Conservation (phyloP, 2,329 filamentous ascomycete species). For the Nannizziopsis arthrosporioides region DNA sequence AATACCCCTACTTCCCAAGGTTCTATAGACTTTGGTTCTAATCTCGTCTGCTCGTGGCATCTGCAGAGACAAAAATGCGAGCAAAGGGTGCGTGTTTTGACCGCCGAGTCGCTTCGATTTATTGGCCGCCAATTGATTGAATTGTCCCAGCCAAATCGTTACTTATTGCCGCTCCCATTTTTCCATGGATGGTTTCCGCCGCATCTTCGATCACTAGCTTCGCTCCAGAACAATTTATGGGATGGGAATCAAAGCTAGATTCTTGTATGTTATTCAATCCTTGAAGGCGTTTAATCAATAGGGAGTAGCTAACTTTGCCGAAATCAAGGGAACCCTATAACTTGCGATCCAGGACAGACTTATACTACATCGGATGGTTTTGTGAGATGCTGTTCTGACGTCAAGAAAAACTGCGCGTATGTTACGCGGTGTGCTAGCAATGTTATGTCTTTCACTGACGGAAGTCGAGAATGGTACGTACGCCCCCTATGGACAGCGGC, state of each 20-base stretch:
- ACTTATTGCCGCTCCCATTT: background rate
- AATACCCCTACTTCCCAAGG: no score
- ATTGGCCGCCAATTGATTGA: background rate
- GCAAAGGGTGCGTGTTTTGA: background rate
- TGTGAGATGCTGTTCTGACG: constrained; percentile 4
- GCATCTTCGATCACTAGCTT: background rate
- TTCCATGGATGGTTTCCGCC: background rate
- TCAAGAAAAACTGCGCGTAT: background rate
- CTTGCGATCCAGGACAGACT: constrained; percentile 4
- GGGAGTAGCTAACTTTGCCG: background rate
- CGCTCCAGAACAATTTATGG: constrained; percentile 5
- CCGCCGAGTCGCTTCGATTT: background rate
- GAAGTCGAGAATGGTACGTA: background rate
- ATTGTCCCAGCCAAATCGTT: background rate
- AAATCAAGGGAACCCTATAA: constrained; percentile 5
- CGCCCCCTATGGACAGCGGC: background rate
- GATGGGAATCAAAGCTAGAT: constrained; percentile 5
- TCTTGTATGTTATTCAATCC: background rate
- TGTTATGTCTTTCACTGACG: background rate
- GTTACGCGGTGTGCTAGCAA: constrained; percentile 7
- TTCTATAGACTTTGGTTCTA: no score
- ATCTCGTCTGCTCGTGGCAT: no score
- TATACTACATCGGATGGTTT: constrained; percentile 6
- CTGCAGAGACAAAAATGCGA: background rate
- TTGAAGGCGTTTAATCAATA: background rate